phyloP scores from a whole-genome alignment of 495 filamentous ascomycete species.

The Aspergillus haitiensis region DNA sequence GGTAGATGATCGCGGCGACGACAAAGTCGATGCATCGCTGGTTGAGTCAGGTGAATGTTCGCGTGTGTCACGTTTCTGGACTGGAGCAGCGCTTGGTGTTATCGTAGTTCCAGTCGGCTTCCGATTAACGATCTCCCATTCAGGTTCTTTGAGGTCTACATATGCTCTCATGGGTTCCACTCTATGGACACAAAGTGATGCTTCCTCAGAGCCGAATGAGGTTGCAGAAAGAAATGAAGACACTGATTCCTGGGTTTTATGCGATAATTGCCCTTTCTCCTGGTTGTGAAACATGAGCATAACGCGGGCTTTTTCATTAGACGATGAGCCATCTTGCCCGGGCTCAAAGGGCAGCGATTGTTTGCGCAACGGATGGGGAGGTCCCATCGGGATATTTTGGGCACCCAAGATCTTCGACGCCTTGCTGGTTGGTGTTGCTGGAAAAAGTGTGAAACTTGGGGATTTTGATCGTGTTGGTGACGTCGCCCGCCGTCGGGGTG shows the following conservation, averaged over 20 bases:
- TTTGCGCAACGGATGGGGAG: slow-evolving; percentile 42
- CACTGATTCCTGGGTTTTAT: slow-evolving; percentile 21
- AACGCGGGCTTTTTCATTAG: slow-evolving; percentile 18
- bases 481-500: slow-evolving; percentile 52
- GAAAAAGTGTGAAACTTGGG: slow-evolving; percentile 65
- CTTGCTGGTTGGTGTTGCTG: slow-evolving; percentile 47
- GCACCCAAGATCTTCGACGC: slow-evolving; percentile 37
- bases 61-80: slow-evolving; percentile 21
- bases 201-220: slow-evolving; percentile 24
- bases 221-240: slow-evolving; percentile 27
- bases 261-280: neutral
- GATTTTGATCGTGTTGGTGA: slow-evolving; percentile 60
- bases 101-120: slow-evolving; percentile 9
- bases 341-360: slow-evolving; percentile 14
- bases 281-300: slow-evolving; percentile 18
- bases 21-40: slow-evolving; percentile 15
- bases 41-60: slow-evolving; percentile 14
- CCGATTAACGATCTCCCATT: slow-evolving; percentile 30
- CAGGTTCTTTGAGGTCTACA: slow-evolving; percentile 23
- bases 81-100: neutral
- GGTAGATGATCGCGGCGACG: slow-evolving; percentile 20
- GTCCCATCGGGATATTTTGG: slow-evolving; percentile 31
- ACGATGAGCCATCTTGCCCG: neutral
- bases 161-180: slow-evolving; percentile 22
- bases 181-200: slow-evolving; percentile 20